phyloP scores from a whole-genome alignment of 2,329 filamentous ascomycete species.

The Zasmidium angulare region DNA sequence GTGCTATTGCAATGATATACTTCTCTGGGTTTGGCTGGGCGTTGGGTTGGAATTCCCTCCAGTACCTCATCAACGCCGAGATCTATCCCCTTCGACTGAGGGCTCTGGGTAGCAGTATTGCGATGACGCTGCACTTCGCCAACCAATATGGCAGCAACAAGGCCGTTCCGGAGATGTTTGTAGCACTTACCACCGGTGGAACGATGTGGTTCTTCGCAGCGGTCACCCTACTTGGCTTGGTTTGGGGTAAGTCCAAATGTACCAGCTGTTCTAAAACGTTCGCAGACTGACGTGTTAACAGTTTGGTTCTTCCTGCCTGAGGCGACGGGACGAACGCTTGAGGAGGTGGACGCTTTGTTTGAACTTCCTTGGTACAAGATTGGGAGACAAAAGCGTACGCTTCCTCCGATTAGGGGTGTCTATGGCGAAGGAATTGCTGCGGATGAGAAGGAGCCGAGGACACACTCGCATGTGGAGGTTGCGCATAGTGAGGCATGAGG shows the following conservation, averaged over 20 bases:
- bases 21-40: slow-evolving; percentile 69
- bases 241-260: too few relatives aligned
- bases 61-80: slow-evolving; percentile 76
- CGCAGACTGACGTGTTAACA: too few relatives aligned
- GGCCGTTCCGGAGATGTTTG: slow-evolving; percentile 63
- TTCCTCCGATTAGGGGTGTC: slow-evolving; percentile 26
- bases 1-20: slow-evolving; percentile 58
- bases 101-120: slow-evolving; percentile 67
- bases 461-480: slow-evolving; percentile 9
- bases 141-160: slow-evolving; percentile 75
- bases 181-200: slow-evolving; percentile 59
- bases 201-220: slow-evolving; percentile 76
- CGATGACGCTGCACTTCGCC: slow-evolving; percentile 73
- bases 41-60: slow-evolving; percentile 47
- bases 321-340: slow-evolving; percentile 53
- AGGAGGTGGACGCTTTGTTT: slow-evolving; percentile 54
- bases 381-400: slow-evolving; percentile 45
- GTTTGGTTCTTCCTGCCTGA: slow-evolving; percentile 61
- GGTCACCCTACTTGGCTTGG: slow-evolving; percentile 66
- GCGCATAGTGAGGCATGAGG: background rate
- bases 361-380: slow-evolving; percentile 76
- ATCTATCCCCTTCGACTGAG: slow-evolving; percentile 74
- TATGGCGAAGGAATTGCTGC: slow-evolving; percentile 21
- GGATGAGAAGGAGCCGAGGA: slow-evolving; percentile 26
- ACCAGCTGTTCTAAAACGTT: too few relatives aligned